phyloP scores from a whole-genome alignment of 2,329 filamentous ascomycete species.

The Fusarium verrucosum region DNA sequence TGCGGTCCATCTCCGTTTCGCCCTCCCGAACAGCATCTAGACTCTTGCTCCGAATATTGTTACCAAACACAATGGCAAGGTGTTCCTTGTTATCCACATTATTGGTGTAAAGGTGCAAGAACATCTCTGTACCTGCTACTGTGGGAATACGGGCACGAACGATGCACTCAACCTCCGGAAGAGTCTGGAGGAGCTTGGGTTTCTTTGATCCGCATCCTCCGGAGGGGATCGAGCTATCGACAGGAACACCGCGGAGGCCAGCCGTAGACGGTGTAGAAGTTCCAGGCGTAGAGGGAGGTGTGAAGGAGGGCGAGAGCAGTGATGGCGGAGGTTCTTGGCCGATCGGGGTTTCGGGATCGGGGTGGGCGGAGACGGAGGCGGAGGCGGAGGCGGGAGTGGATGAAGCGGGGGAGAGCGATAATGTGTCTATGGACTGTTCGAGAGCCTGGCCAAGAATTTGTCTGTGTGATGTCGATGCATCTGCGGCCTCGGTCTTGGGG shows the following conservation, averaged over 20 bases:
- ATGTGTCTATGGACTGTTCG: slow-evolving; percentile 47
- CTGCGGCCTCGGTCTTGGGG: slow-evolving; percentile 49
- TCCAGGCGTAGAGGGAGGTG: slow-evolving; percentile 73
- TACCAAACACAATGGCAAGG: slow-evolving; percentile 94
- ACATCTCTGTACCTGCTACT: slow-evolving; percentile 93
- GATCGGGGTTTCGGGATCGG: slow-evolving; percentile 35
- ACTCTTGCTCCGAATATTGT: slow-evolving; percentile 77
- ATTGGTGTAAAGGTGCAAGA: slow-evolving; percentile 93
- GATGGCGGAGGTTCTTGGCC: slow-evolving; percentile 64
- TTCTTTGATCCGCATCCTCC: slow-evolving; percentile 70
- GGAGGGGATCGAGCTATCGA: slow-evolving; percentile 66
- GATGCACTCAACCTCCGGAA: slow-evolving; percentile 91
- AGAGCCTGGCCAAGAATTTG: slow-evolving; percentile 24
- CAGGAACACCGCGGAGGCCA: slow-evolving; percentile 63
- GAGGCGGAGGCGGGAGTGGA: slow-evolving; percentile 26
- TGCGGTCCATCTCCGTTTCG: slow-evolving; percentile 87
- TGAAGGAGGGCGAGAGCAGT: slow-evolving; percentile 87
- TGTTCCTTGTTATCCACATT: slow-evolving; percentile 95
- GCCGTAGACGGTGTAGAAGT: slow-evolving; percentile 60
- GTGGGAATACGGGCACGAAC: slow-evolving; percentile 96
- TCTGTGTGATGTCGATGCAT: slow-evolving; percentile 29
- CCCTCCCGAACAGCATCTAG: slow-evolving; percentile 77
- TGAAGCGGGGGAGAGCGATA: slow-evolving; percentile 49
- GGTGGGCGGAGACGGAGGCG: slow-evolving; percentile 14
- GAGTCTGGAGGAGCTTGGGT: slow-evolving; percentile 75